Evolutionary conservation across 345 rosid species (phyloP).

Genomic region (Lepidium didymum): DNA sequence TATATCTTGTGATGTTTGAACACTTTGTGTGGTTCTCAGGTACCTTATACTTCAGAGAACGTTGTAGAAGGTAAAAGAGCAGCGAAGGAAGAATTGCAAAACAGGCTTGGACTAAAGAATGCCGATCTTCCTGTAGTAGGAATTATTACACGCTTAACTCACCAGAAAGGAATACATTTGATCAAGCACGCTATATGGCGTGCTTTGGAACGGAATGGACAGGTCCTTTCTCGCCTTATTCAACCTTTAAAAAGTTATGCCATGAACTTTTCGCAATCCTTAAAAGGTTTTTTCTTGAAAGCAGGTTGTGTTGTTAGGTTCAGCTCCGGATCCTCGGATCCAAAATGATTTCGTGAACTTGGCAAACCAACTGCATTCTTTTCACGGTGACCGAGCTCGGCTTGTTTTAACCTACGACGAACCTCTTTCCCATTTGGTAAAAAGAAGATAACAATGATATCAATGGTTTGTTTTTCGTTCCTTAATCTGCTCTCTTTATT

Average conservation of each 20-base stretch:
- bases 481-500: not conserved
- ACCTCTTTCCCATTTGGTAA: constrained; percentile 94
- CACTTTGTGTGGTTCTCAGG: constrained; percentile 32
- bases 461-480: not conserved
- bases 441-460: not conserved
- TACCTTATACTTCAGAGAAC: constrained; percentile 69
- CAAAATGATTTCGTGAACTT: constrained; percentile 85
- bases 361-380: constrained; percentile 67
- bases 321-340: constrained; percentile 94
- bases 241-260: not conserved
- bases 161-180: constrained; percentile 93
- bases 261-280: constrained; percentile 2
- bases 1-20: constrained; percentile 3
- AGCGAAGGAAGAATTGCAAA: constrained; percentile 79
- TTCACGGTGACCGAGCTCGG: constrained; percentile 60
- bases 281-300: constrained; percentile 12
- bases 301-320: constrained; percentile 88
- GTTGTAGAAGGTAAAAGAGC: constrained; percentile 86
- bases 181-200: constrained; percentile 86
- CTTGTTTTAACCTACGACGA: constrained; percentile 86
- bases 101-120: constrained; percentile 52
- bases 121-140: constrained; percentile 74
- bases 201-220: constrained; percentile 77
- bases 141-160: constrained; percentile 80
- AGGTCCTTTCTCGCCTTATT: constrained; percentile 37